A percentile compares a stretch with the other conserved stretches of the same genome.
These are phyloP conservation scores for Agaricus subrufescens DNA, from an alignment of 768 basidiomycete species.

Conservation along the genomic window DNA sequence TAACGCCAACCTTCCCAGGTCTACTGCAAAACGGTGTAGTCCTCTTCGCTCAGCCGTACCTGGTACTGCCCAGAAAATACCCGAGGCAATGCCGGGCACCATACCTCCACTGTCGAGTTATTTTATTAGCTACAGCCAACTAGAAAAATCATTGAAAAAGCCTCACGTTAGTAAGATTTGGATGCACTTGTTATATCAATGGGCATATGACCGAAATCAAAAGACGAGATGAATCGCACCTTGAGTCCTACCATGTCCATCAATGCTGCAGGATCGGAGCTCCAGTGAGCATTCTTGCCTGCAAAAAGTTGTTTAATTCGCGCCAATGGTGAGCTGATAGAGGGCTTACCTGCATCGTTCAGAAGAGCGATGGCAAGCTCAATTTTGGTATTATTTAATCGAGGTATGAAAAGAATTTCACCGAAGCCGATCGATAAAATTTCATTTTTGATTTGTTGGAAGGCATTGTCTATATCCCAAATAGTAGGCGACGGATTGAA, in stretches of 20 bases:
- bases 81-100: conserved; percentile 61
- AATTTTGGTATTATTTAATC: conserved; percentile 52
- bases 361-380: conserved; percentile 63
- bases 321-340: not conserved
- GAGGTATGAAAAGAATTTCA: conserved; percentile 57
- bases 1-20: conserved; percentile 62
- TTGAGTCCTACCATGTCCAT: conserved; percentile 63
- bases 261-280: conserved; percentile 47
- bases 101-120: conserved; percentile 49
- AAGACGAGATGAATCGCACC: conserved; percentile 29
- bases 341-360: conserved; percentile 57
- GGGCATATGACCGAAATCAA: not conserved
- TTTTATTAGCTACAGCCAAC: not conserved
- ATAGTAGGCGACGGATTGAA: conserved; percentile 48
- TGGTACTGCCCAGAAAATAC: conserved; percentile 69
- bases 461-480: conserved; percentile 56
- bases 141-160: not conserved
- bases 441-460: conserved; percentile 66
- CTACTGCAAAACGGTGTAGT: conserved; percentile 62
- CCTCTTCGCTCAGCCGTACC: conserved; percentile 59
- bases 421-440: conserved; percentile 68
- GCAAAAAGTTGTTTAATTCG: not conserved
- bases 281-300: conserved; percentile 75
- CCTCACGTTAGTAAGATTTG: conserved; percentile 56
- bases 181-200: conserved; percentile 41